A percentile compares a stretch with the other conserved stretches of the same genome.
Evolutionary conservation across 371 early-diverging fungal genomes (phyloP).

Genomic region (Mucor plumbeus): DNA sequence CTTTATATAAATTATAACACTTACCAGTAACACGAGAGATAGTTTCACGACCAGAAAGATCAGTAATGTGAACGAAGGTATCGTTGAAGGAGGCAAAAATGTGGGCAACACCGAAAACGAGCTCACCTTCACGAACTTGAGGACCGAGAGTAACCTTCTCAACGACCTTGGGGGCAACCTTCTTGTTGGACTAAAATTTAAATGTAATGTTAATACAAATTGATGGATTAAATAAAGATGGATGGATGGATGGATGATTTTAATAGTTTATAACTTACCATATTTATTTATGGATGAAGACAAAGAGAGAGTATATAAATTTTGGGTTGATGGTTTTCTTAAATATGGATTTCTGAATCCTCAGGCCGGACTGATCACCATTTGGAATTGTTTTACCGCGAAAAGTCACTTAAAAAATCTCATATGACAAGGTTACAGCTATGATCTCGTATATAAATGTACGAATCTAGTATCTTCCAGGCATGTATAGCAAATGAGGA

Average conservation of each 20-base stretch:
- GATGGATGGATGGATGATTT: background rate
- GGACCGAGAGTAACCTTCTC: slow-evolving; percentile 97
- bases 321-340: background rate
- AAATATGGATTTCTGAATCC: background rate
- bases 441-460: too few species aligned
- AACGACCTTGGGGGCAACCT: slow-evolving; percentile 66
- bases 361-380: too few species aligned
- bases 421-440: too few species aligned
- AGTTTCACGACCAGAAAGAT: slow-evolving; percentile 99
- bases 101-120: slow-evolving; percentile 99
- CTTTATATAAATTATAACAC: background rate
- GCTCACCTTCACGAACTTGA: slow-evolving; percentile 97
- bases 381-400: too few species aligned
- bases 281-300: background rate
- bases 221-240: too few species aligned
- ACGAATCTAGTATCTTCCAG: too few species aligned
- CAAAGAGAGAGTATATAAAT: background rate
- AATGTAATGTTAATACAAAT: too few species aligned
- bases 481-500: too few species aligned
- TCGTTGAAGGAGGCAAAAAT: slow-evolving; percentile 99
- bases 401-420: too few species aligned
- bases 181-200: slow-evolving; percentile 71
- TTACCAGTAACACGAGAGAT: slow-evolving; percentile 98
- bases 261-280: background rate
- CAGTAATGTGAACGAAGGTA: slow-evolving; percentile 99